phyloP scores from a whole-genome alignment of 805 yeast genomes.

The Blastobotrys parvus region DNA sequence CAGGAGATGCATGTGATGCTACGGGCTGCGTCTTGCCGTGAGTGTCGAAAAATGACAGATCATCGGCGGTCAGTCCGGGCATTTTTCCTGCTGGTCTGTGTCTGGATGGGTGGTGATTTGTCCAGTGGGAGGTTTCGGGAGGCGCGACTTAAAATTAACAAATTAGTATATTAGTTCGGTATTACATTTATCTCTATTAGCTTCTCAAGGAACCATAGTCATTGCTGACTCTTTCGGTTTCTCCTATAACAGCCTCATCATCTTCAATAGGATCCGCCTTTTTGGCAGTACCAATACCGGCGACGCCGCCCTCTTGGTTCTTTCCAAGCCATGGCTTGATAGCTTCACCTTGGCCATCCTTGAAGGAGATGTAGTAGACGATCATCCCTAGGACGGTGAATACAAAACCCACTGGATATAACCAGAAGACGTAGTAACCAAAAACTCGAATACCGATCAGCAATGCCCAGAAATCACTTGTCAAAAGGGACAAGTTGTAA shows the following conservation, averaged over 20 bases:
- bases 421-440: constrained; percentile 37
- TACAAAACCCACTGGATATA: constrained; percentile 40
- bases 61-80: neutral
- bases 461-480: constrained; percentile 40
- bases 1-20: neutral
- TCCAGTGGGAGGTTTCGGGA: too few relatives aligned
- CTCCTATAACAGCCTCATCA: neutral
- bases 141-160: too few relatives aligned
- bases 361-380: constrained; percentile 32
- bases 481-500: constrained; percentile 35
- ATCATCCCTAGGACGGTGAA: constrained; percentile 35
- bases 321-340: constrained; percentile 36
- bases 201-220: neutral
- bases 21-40: too few relatives aligned
- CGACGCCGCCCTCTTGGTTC: constrained; percentile 22
- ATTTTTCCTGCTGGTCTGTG: too few relatives aligned
- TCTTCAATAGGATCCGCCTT: neutral
- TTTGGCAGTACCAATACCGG: constrained; percentile 25
- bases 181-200: too few relatives aligned
- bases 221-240: neutral
- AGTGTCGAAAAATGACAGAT: neutral
- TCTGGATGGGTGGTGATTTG: too few relatives aligned
- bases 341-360: constrained; percentile 31
- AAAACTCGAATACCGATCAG: constrained; percentile 37
- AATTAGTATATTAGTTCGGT: too few relatives aligned